Conservation (phyloP, 2,329 filamentous ascomycete species). For the Eutypa lata region DNA sequence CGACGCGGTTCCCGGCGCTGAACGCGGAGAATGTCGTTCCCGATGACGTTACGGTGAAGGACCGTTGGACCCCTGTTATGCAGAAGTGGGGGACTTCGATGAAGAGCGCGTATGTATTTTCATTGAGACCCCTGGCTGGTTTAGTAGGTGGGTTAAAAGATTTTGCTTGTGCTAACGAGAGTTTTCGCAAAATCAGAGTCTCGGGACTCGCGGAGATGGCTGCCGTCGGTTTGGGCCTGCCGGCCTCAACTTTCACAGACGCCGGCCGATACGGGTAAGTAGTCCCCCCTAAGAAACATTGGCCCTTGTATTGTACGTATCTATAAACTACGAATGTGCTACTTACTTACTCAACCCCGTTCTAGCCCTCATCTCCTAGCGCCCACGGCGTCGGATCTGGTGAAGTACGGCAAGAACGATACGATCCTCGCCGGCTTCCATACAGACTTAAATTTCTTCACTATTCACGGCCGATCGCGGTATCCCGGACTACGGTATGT, state of each 20-base stretch:
- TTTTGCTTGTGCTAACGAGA: too few relatives aligned
- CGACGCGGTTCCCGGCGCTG: constrained; percentile 52
- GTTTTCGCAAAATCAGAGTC: constrained; percentile 36
- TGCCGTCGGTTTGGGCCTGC: constrained; percentile 53
- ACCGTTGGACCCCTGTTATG: constrained; percentile 53
- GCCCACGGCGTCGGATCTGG: constrained; percentile 57
- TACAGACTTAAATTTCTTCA: constrained; percentile 63
- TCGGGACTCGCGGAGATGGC: constrained; percentile 57
- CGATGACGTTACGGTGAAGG: constrained; percentile 43
- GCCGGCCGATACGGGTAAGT: constrained; percentile 54
- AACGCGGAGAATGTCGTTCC: constrained; percentile 56
- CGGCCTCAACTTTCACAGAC: constrained; percentile 49
- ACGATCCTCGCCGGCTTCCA: constrained; percentile 63
- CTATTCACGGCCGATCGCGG: constrained; percentile 61
- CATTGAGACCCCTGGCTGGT: too few relatives aligned
- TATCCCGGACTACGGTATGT: constrained; percentile 51
- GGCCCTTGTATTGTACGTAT: not conserved
- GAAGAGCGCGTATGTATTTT: constrained; percentile 52
- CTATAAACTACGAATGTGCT: too few relatives aligned
- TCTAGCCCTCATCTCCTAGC: constrained; percentile 57
- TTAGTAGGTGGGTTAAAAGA: constrained; percentile 1
- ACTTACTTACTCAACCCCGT: not conserved
- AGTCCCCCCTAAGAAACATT: constrained; percentile 4
- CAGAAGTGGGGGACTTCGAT: constrained; percentile 56
- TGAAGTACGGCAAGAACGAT: constrained; percentile 49